Conservation (phyloP, 768 basidiomycete genomes). For the Amanita exitialis region DNA sequence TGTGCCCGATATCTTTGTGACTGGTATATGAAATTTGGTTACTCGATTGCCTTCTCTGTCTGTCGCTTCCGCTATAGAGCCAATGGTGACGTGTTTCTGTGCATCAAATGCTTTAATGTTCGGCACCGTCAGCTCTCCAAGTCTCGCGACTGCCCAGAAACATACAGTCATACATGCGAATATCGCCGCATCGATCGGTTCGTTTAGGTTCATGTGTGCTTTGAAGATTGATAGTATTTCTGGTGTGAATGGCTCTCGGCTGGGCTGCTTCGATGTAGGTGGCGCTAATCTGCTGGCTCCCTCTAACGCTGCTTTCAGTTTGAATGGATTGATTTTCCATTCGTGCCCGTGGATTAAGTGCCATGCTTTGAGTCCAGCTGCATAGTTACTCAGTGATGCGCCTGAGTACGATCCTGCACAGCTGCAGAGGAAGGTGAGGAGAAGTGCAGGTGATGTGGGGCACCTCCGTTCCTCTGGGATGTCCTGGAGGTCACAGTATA, state of each 20-base stretch:
- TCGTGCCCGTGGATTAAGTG: conserved; percentile 21
- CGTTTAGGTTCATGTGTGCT: background rate
- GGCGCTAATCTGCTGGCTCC: background rate
- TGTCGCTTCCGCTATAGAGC: background rate
- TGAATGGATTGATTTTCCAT: conserved; percentile 6
- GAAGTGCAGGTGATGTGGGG: conserved; percentile 13
- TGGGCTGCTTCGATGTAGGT: background rate
- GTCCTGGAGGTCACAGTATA: conserved; percentile 17
- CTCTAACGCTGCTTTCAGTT: background rate
- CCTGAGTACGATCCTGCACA: conserved; percentile 19
- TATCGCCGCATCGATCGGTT: background rate
- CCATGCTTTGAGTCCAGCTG: conserved; percentile 23
- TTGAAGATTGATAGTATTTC: background rate
- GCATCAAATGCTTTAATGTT: background rate
- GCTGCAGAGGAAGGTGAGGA: too few relatives aligned
- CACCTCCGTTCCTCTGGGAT: conserved; percentile 18
- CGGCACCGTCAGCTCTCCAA: background rate
- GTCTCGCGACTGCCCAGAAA: background rate
- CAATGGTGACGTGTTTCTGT: background rate
- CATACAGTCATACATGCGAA: background rate
- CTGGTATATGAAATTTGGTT: conserved; percentile 7
- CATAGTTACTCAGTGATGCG: conserved; percentile 19
- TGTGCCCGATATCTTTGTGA: conserved; percentile 2
- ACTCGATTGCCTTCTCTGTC: background rate
- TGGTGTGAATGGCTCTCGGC: background rate